Conservation (phyloP, 169 alveolate species). For the Perkinsus olseni region DNA sequence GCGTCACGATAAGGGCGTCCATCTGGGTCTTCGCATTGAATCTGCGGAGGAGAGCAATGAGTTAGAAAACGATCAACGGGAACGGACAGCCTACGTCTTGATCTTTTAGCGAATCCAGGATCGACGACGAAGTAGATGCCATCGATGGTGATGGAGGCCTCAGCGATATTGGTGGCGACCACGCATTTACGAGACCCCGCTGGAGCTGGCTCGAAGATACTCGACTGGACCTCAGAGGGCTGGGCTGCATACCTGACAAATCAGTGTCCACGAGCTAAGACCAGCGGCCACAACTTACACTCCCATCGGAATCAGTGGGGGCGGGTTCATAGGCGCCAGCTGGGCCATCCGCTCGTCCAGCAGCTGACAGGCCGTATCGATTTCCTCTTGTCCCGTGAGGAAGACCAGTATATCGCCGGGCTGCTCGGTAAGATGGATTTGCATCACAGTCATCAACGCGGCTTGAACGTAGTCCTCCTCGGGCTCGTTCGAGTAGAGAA, state of each 20-base stretch:
- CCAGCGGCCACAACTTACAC: not conserved
- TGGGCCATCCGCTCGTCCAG: constrained; percentile 66
- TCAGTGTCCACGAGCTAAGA: too few species aligned
- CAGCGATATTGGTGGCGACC: constrained; percentile 99
- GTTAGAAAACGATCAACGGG: not conserved
- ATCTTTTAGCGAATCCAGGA: constrained; percentile 98
- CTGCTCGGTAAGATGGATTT: constrained; percentile 91
- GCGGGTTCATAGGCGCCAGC: constrained; percentile 87
- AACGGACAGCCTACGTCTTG: constrained; percentile 61
- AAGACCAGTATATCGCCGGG: constrained; percentile 97
- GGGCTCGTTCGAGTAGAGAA: constrained; percentile 66
- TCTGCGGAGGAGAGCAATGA: not conserved
- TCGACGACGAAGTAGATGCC: constrained; percentile 98
- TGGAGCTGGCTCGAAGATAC: constrained; percentile 97
- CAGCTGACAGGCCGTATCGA: constrained; percentile 84
- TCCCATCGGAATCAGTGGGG: constrained; percentile 70
- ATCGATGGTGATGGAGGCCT: constrained; percentile 99
- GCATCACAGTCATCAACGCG: constrained; percentile 88
- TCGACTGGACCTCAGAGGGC: constrained; percentile 92
- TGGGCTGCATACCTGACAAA: constrained; percentile 84
- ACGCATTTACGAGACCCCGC: constrained; percentile 95
- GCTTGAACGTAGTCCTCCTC: constrained; percentile 98
- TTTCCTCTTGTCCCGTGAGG: constrained; percentile 99
- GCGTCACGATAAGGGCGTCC: constrained; percentile 95
- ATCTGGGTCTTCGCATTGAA: constrained; percentile 80